Percentiles rank a stretch among this genome's conserved stretches.
phyloP scores from a whole-genome alignment of 2,329 filamentous ascomycete genomes.

The Paramyrothecium sp. region DNA sequence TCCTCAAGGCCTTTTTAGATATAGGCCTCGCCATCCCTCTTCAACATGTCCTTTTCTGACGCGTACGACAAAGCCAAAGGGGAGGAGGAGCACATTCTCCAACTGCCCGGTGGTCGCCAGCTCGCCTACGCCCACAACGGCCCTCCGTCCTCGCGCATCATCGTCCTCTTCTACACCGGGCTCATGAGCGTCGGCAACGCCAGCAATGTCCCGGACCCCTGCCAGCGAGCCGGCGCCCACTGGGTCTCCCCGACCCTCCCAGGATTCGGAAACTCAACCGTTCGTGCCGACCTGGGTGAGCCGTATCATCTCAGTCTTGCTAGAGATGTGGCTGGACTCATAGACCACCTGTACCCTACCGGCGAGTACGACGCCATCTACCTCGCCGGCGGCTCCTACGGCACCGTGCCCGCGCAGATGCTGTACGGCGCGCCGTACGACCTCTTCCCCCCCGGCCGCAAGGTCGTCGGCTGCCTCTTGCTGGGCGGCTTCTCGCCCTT shows the following conservation, averaged over 20 bases:
- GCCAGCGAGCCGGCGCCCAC: conserved; percentile 5
- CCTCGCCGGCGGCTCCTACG: conserved; percentile 17
- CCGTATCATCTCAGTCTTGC: conserved; percentile 11
- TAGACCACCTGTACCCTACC: conserved; percentile 12
- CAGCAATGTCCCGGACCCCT: conserved; percentile 9
- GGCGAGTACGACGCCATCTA: conserved; percentile 11
- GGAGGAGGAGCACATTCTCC: conserved; percentile 13
- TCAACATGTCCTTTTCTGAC: not conserved
- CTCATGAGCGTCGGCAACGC: conserved; percentile 17
- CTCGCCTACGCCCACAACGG: conserved; percentile 19
- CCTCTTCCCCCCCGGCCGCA: conserved; percentile 13
- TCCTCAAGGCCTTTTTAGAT: no score
- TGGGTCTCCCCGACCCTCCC: conserved; percentile 16
- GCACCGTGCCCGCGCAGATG: conserved; percentile 19
- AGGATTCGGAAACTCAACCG: conserved; percentile 13
- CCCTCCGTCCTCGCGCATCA: conserved; percentile 9
- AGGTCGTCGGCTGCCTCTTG: conserved; percentile 12
- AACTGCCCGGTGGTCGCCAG: conserved; percentile 9
- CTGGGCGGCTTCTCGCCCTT: conserved; percentile 16
- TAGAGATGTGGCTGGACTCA: conserved; percentile 10
- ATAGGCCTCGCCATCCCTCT: no score
- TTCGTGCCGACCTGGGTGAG: conserved; percentile 1
- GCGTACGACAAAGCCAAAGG: conserved; percentile 6
- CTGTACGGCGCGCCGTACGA: conserved; percentile 16
- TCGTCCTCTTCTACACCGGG: conserved; percentile 18